Base-by-base conservation (phyloP, 352 stramenopile species). In the Phytophthora cactorum region DNA sequence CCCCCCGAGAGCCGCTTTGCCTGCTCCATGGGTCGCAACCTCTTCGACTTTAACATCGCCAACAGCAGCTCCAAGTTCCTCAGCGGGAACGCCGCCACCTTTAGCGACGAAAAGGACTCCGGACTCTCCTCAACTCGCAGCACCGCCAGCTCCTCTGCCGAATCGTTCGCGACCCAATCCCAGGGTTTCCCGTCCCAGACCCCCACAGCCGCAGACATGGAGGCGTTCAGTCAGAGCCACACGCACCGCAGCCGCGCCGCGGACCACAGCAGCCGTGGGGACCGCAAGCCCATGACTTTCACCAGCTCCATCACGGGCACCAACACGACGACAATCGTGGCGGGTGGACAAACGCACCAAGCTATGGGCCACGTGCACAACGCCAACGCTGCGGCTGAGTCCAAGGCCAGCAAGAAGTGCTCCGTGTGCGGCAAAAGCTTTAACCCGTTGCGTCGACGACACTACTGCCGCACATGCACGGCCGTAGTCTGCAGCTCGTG, bases 391-490 rank as follows among this genome's bases (percentile, higher is more conserved):
- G 56, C 66, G 1, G 47, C 58, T 34, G 66, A 71, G 41, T 59
- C 63, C 34, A 72, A 70, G 39, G 43, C 56, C 49, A 67, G 54
- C 49, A 91, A 91, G 58, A 92, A 91, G 56, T 96, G 88, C 63
- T 79, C 79, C 0, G 81, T 92, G 8, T 96, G 88, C 62, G 84
- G 81, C 66, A 96, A 95, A 68, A 83, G 76, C 51, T 96, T 96
- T 60, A 95, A 93, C 49, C 86, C 88, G 27, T 60, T 96, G 68
- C 81, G 86, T 5, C 75, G 88, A 29, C 81, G 87, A 51, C 89
- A 96, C 68, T 80, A 84, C 51, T 96, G 88, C 63, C 79, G 86
- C 32, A 83, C 78, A 39, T 96, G 88, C 59, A 78, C 76, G 7
- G 74, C 75, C 32, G 85, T 91, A 1, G 82, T 96, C 5, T 96